Evolutionary conservation across 202 grass and related monocot genomes (phyloP), one percentile per base, ranked within the genome.

Genomic region (Panicum virgatum): DNA sequence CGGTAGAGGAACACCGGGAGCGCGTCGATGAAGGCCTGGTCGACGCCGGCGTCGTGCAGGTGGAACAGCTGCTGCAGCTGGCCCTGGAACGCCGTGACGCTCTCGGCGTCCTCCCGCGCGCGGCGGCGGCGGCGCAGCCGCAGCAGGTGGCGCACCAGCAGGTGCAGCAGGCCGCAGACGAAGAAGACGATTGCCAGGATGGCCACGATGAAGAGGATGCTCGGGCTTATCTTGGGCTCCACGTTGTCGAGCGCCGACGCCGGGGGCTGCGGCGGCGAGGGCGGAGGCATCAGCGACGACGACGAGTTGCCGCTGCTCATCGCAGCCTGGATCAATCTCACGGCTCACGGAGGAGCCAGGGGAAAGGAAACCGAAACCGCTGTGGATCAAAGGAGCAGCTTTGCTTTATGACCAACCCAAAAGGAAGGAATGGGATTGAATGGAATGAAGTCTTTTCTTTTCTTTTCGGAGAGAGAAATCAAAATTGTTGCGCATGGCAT

Each of bases 41-140:
- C 91, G 0, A 99, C 89, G 50, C 96, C 96, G 4, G 90, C 85
- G 82, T 99, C 96, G 69, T 98, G 96, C 37, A 96, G 89, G 77
- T 93, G 92, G 89, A 98, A 98, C 18, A 98, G 90, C 65, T 98
- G 92, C 85, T 99, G 96, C 47, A 99, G 89, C 78, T 94, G 96
- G 9, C 96, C 96, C 54, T 99, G 89, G 70, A 99, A 84, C 34
- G 90, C 90, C 57, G 96, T 99, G 7, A 76, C 91, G 66, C 83
- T 87, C 72, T 74, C 86, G 0, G 51, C 67, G 85, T 73, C 85
- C 70, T 61, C 88, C 15, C 43, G 43, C 7, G 67, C 88, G n/a
- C 43, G 8, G 4, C 74, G 61, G 20, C 70, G 62, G 4, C 52
- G 80, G 0, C 62, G 76, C 29, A 86, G 80, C 26, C 80, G 81